Evolutionary conservation across 2,329 filamentous ascomycete species (phyloP).

Genomic region (Paecilomyces dactylethromorphus): DNA sequence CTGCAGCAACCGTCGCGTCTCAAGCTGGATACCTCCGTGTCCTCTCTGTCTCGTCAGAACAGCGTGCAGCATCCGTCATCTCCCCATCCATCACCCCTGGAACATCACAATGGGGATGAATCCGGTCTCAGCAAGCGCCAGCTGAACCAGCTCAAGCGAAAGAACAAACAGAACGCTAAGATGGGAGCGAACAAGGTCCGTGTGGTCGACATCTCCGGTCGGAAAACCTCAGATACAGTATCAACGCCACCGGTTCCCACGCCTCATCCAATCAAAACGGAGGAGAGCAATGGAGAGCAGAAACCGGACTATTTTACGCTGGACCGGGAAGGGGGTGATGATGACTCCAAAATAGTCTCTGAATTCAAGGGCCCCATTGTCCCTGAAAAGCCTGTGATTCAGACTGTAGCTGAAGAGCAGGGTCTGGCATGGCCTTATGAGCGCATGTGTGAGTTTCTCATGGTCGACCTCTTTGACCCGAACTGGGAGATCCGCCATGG

Average conservation of each 20-base stretch:
- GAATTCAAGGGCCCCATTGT: conserved; percentile 85
- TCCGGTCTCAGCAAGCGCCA: conserved; percentile 80
- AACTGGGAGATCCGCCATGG: conserved; percentile 95
- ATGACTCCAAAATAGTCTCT: conserved; percentile 85
- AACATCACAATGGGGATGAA: conserved; percentile 54
- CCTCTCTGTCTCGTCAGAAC: conserved; percentile 35
- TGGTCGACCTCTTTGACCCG: conserved; percentile 85
- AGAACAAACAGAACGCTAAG: conserved; percentile 83
- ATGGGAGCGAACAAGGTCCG: conserved; percentile 84
- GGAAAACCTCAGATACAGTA: conserved; percentile 58
- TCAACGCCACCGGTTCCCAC: conserved; percentile 51
- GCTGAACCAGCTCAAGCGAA: conserved; percentile 88
- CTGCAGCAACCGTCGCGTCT: conserved; percentile 35
- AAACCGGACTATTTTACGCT: conserved; percentile 83
- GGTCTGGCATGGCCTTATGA: conserved; percentile 92
- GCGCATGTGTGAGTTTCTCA: conserved; percentile 86
- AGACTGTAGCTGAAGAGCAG: conserved; percentile 68
- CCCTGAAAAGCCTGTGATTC: conserved; percentile 78
- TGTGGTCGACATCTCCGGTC: conserved; percentile 76
- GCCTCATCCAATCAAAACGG: conserved; percentile 54
- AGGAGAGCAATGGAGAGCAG: conserved; percentile 55
- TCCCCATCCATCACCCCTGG: conserved; percentile 41
- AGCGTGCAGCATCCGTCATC: conserved; percentile 37
- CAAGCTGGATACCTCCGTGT: conserved; percentile 46
- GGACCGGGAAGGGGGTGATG: conserved; percentile 72